These are phyloP conservation scores for Chytriomyces confervae DNA, from an alignment of 192 early-diverging fungal species.

Conservation along the genomic window DNA sequence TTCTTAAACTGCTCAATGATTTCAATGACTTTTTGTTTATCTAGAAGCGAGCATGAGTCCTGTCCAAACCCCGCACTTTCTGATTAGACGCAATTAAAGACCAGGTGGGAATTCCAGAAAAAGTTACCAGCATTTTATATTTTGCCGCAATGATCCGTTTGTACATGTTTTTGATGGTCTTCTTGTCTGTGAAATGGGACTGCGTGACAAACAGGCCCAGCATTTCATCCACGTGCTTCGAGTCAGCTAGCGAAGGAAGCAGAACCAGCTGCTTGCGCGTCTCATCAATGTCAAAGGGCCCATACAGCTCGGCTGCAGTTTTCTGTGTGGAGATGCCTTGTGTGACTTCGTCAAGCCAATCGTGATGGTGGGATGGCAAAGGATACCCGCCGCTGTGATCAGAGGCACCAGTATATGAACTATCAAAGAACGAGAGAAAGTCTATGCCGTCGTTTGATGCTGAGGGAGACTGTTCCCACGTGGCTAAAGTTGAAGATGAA, in stretches of 20 bases:
- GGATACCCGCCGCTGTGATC: background rate
- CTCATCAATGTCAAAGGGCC: background rate
- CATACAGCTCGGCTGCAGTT: constrained; percentile 10
- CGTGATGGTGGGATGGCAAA: no score
- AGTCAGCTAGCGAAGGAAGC: background rate
- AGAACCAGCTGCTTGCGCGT: background rate
- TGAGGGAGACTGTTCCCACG: background rate
- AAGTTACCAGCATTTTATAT: constrained; percentile 12
- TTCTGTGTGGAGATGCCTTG: background rate
- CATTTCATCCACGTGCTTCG: constrained; percentile 16
- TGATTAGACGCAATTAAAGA: no score
- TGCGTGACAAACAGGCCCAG: background rate
- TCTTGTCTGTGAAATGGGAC: background rate
- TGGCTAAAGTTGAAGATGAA: background rate
- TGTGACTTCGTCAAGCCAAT: background rate
- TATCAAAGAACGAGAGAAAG: background rate
- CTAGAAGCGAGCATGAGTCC: background rate
- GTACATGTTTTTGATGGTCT: background rate
- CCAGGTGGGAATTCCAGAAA: no score
- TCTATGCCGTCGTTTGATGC: background rate
- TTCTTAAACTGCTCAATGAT: constrained; percentile 24
- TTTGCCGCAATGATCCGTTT: background rate
- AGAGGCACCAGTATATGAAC: background rate
- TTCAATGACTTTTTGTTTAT: constrained; percentile 17
- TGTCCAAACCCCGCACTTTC: no score